A percentile compares a stretch with the other conserved stretches of the same genome.
Conservation (phyloP, 140 eudicot genomes). For the Bidens hawaiensis region DNA sequence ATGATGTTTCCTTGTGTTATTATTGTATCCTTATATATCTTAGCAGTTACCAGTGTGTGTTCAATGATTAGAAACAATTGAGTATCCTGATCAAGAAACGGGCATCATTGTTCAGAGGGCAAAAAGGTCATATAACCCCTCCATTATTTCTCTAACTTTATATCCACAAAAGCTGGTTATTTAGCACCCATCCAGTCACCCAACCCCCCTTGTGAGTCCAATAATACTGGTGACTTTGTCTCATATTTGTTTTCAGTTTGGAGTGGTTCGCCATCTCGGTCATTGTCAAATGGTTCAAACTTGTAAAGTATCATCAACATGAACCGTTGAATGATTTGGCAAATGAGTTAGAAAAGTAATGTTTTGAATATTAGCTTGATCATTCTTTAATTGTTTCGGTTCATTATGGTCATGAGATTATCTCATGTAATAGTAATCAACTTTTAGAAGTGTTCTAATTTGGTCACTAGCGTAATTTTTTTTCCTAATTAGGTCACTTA, state of each 20-base stretch:
- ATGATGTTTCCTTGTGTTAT: not conserved
- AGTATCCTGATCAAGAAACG: not conserved
- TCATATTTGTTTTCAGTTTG: not conserved
- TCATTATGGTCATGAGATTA: too few relatives aligned
- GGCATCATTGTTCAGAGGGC: slow-evolving; percentile 8
- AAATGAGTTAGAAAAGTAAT: too few relatives aligned
- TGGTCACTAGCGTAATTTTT: too few relatives aligned
- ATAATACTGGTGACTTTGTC: not conserved
- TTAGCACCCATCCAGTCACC: not conserved
- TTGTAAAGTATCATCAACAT: not conserved
- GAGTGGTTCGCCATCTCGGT: not conserved
- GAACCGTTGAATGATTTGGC: not conserved
- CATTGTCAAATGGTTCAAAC: not conserved
- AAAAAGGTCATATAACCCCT: not conserved
- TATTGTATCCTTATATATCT: not conserved
- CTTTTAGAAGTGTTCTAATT: too few relatives aligned
- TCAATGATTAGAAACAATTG: too few relatives aligned
- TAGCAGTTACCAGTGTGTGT: too few relatives aligned
- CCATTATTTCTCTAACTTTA: not conserved
- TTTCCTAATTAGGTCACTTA: too few relatives aligned
- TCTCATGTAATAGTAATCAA: too few relatives aligned
- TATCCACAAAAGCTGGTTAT: not conserved
- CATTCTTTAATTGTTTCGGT: too few relatives aligned
- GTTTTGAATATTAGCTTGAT: too few relatives aligned
- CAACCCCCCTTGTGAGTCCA: not conserved